Evolutionary conservation across 345 rosid species (phyloP), one percentile per base, ranked within the genome.

Genomic region (Streptanthus diversifolius): DNA sequence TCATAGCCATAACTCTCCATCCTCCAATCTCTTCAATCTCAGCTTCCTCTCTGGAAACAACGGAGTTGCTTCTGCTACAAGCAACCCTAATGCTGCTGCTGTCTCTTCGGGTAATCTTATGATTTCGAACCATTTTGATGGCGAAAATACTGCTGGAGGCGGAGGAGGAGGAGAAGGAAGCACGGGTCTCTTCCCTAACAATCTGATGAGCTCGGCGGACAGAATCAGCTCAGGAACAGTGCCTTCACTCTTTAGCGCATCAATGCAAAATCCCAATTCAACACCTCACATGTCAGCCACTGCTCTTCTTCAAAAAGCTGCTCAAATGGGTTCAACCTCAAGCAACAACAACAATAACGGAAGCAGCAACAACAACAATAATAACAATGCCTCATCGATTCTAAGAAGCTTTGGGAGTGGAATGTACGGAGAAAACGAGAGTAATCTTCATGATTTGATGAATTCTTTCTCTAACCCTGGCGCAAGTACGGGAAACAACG

Each of bases 221-320:
- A 80, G 83, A 55, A 75, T 81, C 40, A 83, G 58, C 66, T 80
- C 88, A 7, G 84, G 82, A 7, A 70, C 80, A 49, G 76, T 73
- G n/a, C 76, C 87, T 37, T 84, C 88, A 30, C 74, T 87, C 17
- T 89, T 84, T 76, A 83, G 63, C 65, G 68, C 87, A 21, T 77
- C 90, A 1, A 62, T 83, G 64, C 88, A 82, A 73, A 83, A 76
- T 21, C 81, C 81, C 0, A 85, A 77, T 66, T 68, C 65, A 63
- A 44, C 73, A 36, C 70, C 86, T 14, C 96, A 84, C 54, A 85
- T 85, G 87, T 89, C 96, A 15, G 92, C 96, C 2, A 89, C 96
- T 2, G 96, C 96, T 24, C 83, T 89, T 52, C 92, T 89, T 67
- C 96, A 87, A 39, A 89, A 87, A 66, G 96, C 96, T 19, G 89